Percentiles rank a stretch among this genome's conserved stretches.
Conservation (phyloP, 371 early-diverging fungal species). For the Mortierella sp. region DNA sequence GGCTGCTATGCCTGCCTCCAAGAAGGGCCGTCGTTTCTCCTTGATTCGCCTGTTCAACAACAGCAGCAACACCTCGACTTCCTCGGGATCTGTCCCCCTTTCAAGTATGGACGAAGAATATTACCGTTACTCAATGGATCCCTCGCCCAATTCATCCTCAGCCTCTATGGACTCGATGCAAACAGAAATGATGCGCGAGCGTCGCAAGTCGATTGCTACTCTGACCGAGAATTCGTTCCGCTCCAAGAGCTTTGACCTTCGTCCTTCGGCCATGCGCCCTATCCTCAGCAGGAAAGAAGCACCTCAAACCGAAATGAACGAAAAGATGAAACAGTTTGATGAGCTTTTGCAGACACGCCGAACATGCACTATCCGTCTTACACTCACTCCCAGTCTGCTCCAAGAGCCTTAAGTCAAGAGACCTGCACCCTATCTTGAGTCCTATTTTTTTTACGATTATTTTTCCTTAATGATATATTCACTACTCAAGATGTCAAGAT, state of each 20-base stretch:
- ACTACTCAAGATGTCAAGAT: not conserved
- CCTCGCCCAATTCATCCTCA: conserved; percentile 1
- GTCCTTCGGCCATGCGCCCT: conserved; percentile 25
- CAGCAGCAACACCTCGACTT: conserved; percentile 18
- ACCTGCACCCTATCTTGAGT: no score
- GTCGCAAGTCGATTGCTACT: conserved; percentile 51
- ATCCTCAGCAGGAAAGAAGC: conserved; percentile 21
- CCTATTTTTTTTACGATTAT: not conserved
- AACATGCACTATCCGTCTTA: conserved; percentile 43
- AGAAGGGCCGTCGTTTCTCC: conserved; percentile 51
- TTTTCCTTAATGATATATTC: conserved; percentile 4
- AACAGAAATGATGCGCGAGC: conserved; percentile 45
- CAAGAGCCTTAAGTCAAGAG: conserved; percentile 21
- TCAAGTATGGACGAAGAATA: conserved; percentile 4
- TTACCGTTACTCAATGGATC: conserved; percentile 29
- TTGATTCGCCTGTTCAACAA: conserved; percentile 47
- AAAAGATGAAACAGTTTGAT: conserved; percentile 55
- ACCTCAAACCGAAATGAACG: conserved; percentile 30
- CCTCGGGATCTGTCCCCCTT: conserved; percentile 7
- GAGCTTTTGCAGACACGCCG: conserved; percentile 36
- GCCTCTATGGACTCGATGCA: conserved; percentile 17
- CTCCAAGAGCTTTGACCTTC: conserved; percentile 32
- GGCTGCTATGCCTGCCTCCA: conserved; percentile 9
- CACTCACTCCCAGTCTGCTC: conserved; percentile 47
- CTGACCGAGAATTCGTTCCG: conserved; percentile 34